Evolutionary conservation across 306 rosid species (phyloP).

Genomic region (Argentina anserina): DNA sequence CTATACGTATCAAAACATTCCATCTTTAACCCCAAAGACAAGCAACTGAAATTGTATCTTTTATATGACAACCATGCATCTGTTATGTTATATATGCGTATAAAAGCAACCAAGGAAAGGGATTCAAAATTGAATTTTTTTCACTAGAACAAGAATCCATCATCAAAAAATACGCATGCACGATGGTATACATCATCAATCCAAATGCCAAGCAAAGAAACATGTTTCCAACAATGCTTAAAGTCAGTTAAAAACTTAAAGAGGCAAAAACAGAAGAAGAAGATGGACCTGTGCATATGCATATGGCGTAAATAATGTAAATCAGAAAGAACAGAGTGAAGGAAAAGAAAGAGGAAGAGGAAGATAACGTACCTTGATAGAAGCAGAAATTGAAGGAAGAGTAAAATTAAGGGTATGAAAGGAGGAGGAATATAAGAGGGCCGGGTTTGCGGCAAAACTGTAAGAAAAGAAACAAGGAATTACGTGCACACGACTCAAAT

Average conservation of each 20-base stretch:
- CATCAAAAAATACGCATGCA: not conserved
- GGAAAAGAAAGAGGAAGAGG: slow-evolving; percentile 12
- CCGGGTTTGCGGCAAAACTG: slow-evolving; percentile 2
- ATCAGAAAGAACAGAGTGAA: slow-evolving; percentile 23
- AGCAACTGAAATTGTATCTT: not conserved
- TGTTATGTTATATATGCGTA: not conserved
- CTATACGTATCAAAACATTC: slow-evolving; percentile 3
- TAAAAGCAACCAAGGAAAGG: not conserved
- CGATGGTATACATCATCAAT: not conserved
- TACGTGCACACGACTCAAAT: slow-evolving; percentile 16
- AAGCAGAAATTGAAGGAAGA: slow-evolving; percentile 42
- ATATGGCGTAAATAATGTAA: slow-evolving; percentile 15
- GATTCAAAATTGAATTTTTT: not conserved
- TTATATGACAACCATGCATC: not conserved
- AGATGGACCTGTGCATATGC: not conserved
- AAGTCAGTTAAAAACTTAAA: not conserved
- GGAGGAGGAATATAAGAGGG: slow-evolving; percentile 1
- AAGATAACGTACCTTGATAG: slow-evolving; percentile 54
- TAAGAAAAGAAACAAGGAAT: slow-evolving; percentile 11
- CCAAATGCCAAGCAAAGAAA: not conserved
- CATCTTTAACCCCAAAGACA: not conserved
- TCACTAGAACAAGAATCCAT: not conserved
- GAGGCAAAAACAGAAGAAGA: slow-evolving; percentile 19
- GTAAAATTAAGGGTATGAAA: slow-evolving; percentile 29
- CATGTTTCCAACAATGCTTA: not conserved